phyloP scores from a whole-genome alignment of 495 filamentous ascomycete species.

The Oleoguttula mirabilis region DNA sequence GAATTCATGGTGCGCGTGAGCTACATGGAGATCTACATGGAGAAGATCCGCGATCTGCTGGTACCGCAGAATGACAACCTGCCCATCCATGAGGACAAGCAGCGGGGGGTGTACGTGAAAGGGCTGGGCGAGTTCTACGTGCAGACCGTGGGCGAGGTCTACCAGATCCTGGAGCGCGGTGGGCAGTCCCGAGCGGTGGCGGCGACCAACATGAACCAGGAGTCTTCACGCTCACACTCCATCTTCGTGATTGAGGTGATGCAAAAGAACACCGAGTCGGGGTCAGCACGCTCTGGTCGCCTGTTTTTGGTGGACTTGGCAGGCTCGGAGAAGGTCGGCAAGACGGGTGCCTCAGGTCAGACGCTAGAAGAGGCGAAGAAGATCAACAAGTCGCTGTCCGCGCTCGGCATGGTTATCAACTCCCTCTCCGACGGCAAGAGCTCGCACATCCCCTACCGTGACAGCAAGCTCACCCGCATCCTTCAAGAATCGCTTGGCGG shows the following conservation, averaged over 20 bases:
- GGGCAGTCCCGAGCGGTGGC: slow-evolving; percentile 82
- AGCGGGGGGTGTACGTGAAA: slow-evolving; percentile 91
- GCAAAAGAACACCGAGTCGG: slow-evolving; percentile 96
- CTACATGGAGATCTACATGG: slow-evolving; percentile 99
- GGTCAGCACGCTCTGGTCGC: slow-evolving; percentile 90
- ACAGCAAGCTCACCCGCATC: slow-evolving; percentile 95
- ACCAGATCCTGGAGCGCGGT: slow-evolving; percentile 91
- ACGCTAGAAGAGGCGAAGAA: slow-evolving; percentile 98
- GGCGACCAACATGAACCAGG: slow-evolving; percentile 99
- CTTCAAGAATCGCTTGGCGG: slow-evolving; percentile 92
- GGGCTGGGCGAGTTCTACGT: slow-evolving; percentile 92
- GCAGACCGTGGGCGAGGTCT: slow-evolving; percentile 88
- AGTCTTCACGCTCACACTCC: slow-evolving; percentile 95
- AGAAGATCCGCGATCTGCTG: slow-evolving; percentile 86
- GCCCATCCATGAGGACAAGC: slow-evolving; percentile 95
- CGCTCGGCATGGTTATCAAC: slow-evolving; percentile 98
- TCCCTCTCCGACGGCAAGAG: slow-evolving; percentile 95
- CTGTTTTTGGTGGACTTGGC: slow-evolving; percentile 96
- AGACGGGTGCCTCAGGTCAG: slow-evolving; percentile 94
- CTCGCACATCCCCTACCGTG: slow-evolving; percentile 91
- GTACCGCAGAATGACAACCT: slow-evolving; percentile 90
- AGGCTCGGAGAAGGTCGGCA: slow-evolving; percentile 95
- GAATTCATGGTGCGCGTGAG: slow-evolving; percentile 96
- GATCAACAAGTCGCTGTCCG: slow-evolving; percentile 98
- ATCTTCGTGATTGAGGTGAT: slow-evolving; percentile 96